Evolutionary conservation across 2,329 filamentous ascomycete genomes (phyloP).

Genomic region (Claviceps spartinae): DNA sequence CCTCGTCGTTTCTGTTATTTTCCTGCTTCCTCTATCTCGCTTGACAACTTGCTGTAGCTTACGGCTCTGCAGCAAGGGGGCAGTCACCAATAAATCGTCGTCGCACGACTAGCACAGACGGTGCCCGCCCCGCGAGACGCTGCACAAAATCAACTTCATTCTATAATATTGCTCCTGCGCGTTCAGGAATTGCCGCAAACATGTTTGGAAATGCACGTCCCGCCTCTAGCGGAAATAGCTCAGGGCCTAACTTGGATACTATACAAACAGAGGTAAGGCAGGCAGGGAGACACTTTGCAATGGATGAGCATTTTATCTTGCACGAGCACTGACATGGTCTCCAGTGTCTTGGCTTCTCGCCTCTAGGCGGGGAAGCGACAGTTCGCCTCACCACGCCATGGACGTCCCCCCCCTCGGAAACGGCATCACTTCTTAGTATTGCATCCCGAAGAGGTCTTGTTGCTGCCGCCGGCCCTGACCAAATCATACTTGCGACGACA

Average conservation of each 20-base stretch:
- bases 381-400: constrained; percentile 69
- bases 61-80: background rate
- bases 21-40: background rate
- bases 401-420: constrained; percentile 61
- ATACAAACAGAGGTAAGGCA: constrained; percentile 64
- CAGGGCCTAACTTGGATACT: constrained; percentile 56
- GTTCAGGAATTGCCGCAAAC: constrained; percentile 20
- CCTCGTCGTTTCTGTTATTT: background rate
- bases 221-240: constrained; percentile 27
- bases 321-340: background rate
- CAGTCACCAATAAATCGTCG: background rate
- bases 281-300: background rate
- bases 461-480: constrained; percentile 75
- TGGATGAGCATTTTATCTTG: background rate
- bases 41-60: background rate
- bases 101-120: background rate
- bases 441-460: constrained; percentile 69
- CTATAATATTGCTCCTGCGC: constrained; percentile 15
- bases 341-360: constrained; percentile 65
- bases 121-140: background rate
- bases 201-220: constrained; percentile 45
- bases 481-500: constrained; percentile 62
- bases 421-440: constrained; percentile 71
- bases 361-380: constrained; percentile 68
- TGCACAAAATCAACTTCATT: constrained; percentile 1